These are phyloP conservation scores for Akanthomyces uredinophilus DNA, from an alignment of 2,329 filamentous ascomycete genomes.

Conservation along the genomic window DNA sequence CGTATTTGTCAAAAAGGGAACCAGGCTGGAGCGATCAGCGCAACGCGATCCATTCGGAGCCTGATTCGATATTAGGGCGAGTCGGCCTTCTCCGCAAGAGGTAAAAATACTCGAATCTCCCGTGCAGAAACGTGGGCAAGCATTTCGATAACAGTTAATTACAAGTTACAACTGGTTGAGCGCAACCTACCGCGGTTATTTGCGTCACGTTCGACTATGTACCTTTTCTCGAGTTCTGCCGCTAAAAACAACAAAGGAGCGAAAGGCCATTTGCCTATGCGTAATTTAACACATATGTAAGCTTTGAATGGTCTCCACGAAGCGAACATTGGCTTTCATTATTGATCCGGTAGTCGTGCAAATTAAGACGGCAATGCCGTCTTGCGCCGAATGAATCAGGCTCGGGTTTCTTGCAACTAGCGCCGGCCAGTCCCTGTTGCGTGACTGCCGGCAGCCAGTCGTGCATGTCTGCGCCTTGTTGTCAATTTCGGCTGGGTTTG, in stretches of 20 bases:
- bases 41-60: background rate
- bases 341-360: no score
- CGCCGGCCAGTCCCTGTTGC: background rate
- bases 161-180: background rate
- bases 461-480: background rate
- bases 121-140: background rate
- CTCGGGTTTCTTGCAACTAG: background rate
- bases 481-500: background rate
- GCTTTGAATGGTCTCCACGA: no score
- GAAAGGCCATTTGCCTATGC: no score
- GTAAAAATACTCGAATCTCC: background rate
- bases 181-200: background rate
- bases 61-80: background rate
- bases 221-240: background rate
- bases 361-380: background rate
- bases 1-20: background rate
- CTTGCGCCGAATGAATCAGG: background rate
- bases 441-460: background rate
- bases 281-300: no score
- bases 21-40: background rate
- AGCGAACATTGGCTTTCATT: no score
- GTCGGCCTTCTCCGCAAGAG: background rate
- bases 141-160: background rate
- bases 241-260: no score
- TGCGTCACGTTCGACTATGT: background rate